Evolutionary conservation across 345 rosid genomes (phyloP), one percentile per base, ranked within the genome.

Genomic region (Lumnitzera littorea): DNA sequence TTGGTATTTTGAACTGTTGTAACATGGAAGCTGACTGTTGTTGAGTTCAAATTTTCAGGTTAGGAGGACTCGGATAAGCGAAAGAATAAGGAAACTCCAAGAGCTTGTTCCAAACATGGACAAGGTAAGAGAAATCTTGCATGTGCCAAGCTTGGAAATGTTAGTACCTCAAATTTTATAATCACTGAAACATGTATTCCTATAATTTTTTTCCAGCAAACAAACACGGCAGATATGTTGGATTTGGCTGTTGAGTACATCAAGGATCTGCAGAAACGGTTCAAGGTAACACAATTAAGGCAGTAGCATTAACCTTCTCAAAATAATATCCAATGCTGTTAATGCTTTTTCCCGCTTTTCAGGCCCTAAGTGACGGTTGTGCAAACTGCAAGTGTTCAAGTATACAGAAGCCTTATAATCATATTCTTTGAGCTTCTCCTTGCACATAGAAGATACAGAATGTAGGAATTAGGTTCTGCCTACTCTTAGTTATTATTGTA

Each of bases 91-190:
- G 70, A 94, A 94, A 66, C 70, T 94, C 61, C 99, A 94, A 69
- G 96, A 90, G 61, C 92, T 94, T 51, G 99, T 94, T 24, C 99
- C 99, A 2, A 82, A 88, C 69, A 94, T 94, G 99, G 97, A 94
- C 73, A 94, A 90, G 95, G 99, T 94, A 78, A 54, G 15, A 55
- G 36, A 8, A 17, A 13, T 53, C 41, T 0, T 12, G 3, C 15
- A 23, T 11, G 17, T 41, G 24, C 15, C 36, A 10, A 53, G n/a
- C 56, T 50, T 46, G 25, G 50, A 47, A 23, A 24, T 24, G 2
- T 41, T 20, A 14, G n/a, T 29, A 47, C 36, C 46, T 15, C 31
- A 12, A 12, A 57, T 51, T 53, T 46, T 10, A 53, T 46, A 17
- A 47, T 55, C 56, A 36, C 10, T 36, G 11, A 36, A 9, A 2